Conservation (phyloP, 495 filamentous ascomycete species). For the Penicillium odoratum region DNA sequence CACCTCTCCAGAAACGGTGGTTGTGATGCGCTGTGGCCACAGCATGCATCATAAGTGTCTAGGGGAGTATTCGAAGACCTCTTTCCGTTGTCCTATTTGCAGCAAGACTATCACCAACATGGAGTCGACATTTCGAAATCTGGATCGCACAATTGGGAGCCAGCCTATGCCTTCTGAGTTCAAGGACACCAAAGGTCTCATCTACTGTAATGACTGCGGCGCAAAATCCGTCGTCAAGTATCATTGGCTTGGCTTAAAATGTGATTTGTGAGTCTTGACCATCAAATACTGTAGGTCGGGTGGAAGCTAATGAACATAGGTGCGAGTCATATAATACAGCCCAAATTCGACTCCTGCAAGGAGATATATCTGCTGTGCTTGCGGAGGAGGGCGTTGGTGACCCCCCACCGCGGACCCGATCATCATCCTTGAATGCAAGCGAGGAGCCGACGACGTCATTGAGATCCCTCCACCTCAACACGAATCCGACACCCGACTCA, state of each 20-base stretch:
- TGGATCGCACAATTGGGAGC: slow-evolving; percentile 77
- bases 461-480: slow-evolving; percentile 33
- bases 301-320: slow-evolving; percentile 31
- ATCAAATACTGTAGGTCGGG: not conserved
- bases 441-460: slow-evolving; percentile 29
- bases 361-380: slow-evolving; percentile 27
- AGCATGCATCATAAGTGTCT: slow-evolving; percentile 91
- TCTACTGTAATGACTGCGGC: slow-evolving; percentile 93
- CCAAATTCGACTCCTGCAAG: slow-evolving; percentile 63
- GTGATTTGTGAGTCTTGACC: slow-evolving; percentile 57
- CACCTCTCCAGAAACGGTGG: slow-evolving; percentile 82
- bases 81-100: slow-evolving; percentile 94
- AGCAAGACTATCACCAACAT: slow-evolving; percentile 93
- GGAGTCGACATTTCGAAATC: slow-evolving; percentile 89
- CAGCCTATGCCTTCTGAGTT: slow-evolving; percentile 93
- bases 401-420: slow-evolving; percentile 25
- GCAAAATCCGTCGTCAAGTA: slow-evolving; percentile 82
- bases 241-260: slow-evolving; percentile 94
- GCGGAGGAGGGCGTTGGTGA: slow-evolving; percentile 25
- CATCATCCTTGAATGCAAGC: slow-evolving; percentile 28
- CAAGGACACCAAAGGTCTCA: slow-evolving; percentile 71
- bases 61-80: slow-evolving; percentile 76
- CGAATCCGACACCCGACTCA: slow-evolving; percentile 31
- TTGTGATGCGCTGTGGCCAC: slow-evolving; percentile 95
- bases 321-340: slow-evolving; percentile 85